Evolutionary conservation across 495 filamentous ascomycete species (phyloP).

Genomic region (Penicillium waksmanii): DNA sequence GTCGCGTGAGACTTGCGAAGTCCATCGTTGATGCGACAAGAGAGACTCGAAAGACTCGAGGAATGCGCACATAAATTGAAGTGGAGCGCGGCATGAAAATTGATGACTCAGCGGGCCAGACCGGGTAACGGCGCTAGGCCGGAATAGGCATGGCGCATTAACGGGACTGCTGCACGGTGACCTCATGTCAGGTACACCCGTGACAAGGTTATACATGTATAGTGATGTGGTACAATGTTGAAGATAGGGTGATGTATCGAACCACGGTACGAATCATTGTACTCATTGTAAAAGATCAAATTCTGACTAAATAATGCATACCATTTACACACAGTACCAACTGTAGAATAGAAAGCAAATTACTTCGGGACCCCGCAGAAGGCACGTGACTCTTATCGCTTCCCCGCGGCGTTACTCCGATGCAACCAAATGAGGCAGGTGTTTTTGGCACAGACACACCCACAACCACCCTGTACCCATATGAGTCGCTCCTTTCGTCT

Average conservation of each 20-base stretch:
- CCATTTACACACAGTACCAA: too few relatives aligned
- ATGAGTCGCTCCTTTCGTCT: slow-evolving; percentile 26
- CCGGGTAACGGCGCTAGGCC: slow-evolving; percentile 17
- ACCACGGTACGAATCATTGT: too few relatives aligned
- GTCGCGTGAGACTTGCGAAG: slow-evolving; percentile 42
- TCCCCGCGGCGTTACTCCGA: slow-evolving; percentile 10
- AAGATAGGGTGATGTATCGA: too few relatives aligned
- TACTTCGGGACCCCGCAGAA: not conserved
- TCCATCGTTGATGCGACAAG: slow-evolving; percentile 36
- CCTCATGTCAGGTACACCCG: slow-evolving; percentile 16
- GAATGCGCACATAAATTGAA: not conserved
- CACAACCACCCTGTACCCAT: not conserved
- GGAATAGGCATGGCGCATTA: not conserved
- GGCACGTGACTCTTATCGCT: slow-evolving; percentile 20
- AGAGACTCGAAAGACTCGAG: not conserved
- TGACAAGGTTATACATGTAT: too few relatives aligned
- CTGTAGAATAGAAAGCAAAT: not conserved
- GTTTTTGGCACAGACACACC: not conserved
- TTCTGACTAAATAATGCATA: too few relatives aligned
- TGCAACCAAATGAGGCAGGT: not conserved
- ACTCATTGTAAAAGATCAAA: too few relatives aligned
- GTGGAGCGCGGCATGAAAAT: not conserved
- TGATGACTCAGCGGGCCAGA: slow-evolving; percentile 30
- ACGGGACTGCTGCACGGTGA: slow-evolving; percentile 6
- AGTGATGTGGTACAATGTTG: too few relatives aligned